Evolutionary conservation across 805 yeast species (phyloP), one percentile per base, ranked within the genome.

Genomic region (Saitoella complicata): DNA sequence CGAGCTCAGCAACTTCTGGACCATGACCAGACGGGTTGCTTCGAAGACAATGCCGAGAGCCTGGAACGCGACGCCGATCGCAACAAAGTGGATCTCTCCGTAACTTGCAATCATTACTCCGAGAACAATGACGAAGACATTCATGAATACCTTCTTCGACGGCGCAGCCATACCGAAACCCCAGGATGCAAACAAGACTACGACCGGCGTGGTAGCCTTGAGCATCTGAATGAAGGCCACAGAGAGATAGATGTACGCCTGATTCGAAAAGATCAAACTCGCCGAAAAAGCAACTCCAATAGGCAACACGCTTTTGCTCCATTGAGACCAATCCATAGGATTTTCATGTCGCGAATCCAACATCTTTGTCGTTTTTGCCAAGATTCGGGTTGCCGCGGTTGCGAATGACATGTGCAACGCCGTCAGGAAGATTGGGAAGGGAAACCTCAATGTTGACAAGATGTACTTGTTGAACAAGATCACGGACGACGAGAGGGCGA

Each of bases 181-280:
- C 45, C 51, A 53, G 7, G 56, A 51, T 29, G 51, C 39, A 11
- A 51, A 12, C 36, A 53, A 50, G 32, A 53, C 55, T 5, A 51
- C 53, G 11, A 53, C 56, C 7, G 56, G 56, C 11, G 53, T 49
- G 13, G 54, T 53, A 8, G 56, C 56, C 44, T 53, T 53, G 10
- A 53, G 50, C 56, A 53, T 53, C 44, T 53, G 56, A 32, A 53
- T 53, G 46, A 53, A 53, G 12, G 56, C 46, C n/a, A 53, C 54
- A 36, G 54, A 51, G 34, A 53, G 51, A 46, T 53, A 53, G 29
- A 53, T 33, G 43, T 53, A 53, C 13, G 56, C 56, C 38, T 49
- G 45, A 40, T 53, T 53, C 43, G 41, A 46, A 42, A 48, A 51
- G 13, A 51, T 52, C 12, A 53, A 46, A 12, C 55, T 47, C 12